Conservation (phyloP, 169 alveolate species). For the Plasmodium falciparum region DNA sequence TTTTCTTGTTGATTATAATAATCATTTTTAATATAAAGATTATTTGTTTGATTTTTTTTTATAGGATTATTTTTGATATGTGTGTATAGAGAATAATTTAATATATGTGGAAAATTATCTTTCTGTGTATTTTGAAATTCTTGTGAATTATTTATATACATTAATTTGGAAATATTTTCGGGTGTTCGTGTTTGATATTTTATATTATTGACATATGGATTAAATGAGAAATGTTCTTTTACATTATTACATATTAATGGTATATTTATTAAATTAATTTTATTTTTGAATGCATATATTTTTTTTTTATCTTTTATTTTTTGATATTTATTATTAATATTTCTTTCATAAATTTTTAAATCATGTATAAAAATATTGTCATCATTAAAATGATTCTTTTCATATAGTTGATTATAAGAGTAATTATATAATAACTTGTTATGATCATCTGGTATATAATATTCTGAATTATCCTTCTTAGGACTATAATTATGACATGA, state of each 20-base stretch:
- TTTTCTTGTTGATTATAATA: no score
- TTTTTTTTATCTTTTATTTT: conserved; percentile 48
- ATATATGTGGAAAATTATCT: no score
- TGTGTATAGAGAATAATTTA: no score
- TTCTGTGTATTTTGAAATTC: no score
- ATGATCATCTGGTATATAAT: not conserved
- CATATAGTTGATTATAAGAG: not conserved
- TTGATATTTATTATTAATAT: conserved; percentile 42
- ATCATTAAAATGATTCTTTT: not conserved
- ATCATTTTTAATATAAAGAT: no score
- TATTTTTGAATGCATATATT: conserved; percentile 10
- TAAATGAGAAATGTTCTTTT: conserved; percentile 2
- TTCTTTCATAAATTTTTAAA: conserved; percentile 44
- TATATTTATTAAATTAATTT: conserved; percentile 14
- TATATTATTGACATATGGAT: no score
- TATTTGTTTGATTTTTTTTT: no score
- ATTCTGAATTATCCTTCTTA: not conserved
- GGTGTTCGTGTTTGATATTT: no score
- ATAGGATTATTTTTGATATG: no score
- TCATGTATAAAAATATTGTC: conserved; percentile 26
- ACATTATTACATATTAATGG: conserved; percentile 24
- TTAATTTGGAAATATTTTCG: no score
- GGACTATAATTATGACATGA: not conserved
- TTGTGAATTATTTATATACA: no score
- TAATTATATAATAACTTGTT: not conserved